Base-by-base conservation (phyloP, 2,329 filamentous ascomycete genomes). In the Alternaria solani region DNA sequence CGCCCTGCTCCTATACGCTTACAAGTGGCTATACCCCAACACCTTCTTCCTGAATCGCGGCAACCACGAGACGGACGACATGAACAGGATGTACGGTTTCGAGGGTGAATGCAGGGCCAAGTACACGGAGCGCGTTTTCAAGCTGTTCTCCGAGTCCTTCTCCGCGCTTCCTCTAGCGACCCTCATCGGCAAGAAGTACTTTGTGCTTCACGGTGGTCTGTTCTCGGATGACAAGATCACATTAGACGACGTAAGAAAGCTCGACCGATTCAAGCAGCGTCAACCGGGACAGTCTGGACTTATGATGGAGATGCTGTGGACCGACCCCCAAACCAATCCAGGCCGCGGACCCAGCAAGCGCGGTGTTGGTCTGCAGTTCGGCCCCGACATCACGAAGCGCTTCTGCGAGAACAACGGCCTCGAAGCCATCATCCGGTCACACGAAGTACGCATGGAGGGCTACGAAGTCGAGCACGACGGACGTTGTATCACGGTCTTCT, bases 301-400 rank as follows among this genome's bases (percentile, higher is more conserved):
- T 71, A 99, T 99, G 95, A 99, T 99, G 95, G 95, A 99, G 81
- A 99, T 99, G 95, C 87, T 99, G 47, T 99, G 95, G 95, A 98
- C 95, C 1, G 95, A 99, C 76, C 95, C 95, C 3, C 95, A 99
- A 78, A 86, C 91, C 0, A 85, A 89, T 69, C 89, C 91, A 28
- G 95, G 95, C 53, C 89, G 95, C 69, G 93, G 94, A 8, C 95
- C 95, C 44, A 97, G 93, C 84, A 99, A 99, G 85, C 88, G 95
- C 76, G 95, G 95, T 68, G 94, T 99, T 20, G 95, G 95, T 53
- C 87, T 98, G 81, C 94, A 98, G 77, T 99, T 99, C 72, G 95
- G 95, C 0, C 95, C 95, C 0, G 95, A 99, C 76, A 89, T 99
- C 59, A 99, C 95, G 23, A 96, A 96, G 83, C 87, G 89, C 51